These are phyloP conservation scores for Pilatotrama ljubarskyi DNA, from an alignment of 768 basidiomycete genomes.

Conservation along the genomic window DNA sequence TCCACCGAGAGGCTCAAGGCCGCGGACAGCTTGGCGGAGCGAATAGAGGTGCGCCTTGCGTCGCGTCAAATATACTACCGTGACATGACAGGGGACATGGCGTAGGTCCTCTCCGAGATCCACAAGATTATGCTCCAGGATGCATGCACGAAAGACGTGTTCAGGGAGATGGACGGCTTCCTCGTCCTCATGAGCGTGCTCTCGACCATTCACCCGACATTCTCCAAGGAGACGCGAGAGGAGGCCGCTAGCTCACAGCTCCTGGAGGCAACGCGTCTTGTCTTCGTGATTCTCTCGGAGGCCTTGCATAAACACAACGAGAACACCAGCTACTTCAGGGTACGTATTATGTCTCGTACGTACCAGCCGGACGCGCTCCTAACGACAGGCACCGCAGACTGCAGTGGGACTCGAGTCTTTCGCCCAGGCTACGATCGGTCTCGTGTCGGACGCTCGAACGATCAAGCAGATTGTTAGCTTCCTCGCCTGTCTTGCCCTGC, in stretches of 20 bases:
- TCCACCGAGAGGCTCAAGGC: conserved; percentile 69
- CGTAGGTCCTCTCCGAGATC: conserved; percentile 65
- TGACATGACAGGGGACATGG: not conserved
- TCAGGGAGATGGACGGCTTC: conserved; percentile 83
- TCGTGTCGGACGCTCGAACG: conserved; percentile 48
- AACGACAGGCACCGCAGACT: conserved; percentile 34
- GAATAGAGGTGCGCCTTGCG: conserved; percentile 51
- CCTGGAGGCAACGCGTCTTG: conserved; percentile 56
- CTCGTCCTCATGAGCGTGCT: conserved; percentile 72
- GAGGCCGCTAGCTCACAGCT: conserved; percentile 31
- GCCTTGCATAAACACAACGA: conserved; percentile 54
- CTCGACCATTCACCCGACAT: conserved; percentile 50
- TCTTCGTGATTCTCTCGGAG: conserved; percentile 65
- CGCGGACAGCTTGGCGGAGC: conserved; percentile 45
- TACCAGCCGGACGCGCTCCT: not conserved
- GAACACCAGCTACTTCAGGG: conserved; percentile 69
- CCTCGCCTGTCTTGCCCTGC: conserved; percentile 64
- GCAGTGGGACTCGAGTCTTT: conserved; percentile 68
- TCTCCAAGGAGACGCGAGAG: conserved; percentile 36
- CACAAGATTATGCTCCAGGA: conserved; percentile 68
- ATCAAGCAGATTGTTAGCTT: conserved; percentile 63
- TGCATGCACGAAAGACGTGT: conserved; percentile 65
- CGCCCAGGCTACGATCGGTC: conserved; percentile 54
- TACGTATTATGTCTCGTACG: conserved; percentile 33
- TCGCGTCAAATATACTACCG: not conserved